Conservation (phyloP, 345 rosid genomes). For the Rhizophora mangle region DNA sequence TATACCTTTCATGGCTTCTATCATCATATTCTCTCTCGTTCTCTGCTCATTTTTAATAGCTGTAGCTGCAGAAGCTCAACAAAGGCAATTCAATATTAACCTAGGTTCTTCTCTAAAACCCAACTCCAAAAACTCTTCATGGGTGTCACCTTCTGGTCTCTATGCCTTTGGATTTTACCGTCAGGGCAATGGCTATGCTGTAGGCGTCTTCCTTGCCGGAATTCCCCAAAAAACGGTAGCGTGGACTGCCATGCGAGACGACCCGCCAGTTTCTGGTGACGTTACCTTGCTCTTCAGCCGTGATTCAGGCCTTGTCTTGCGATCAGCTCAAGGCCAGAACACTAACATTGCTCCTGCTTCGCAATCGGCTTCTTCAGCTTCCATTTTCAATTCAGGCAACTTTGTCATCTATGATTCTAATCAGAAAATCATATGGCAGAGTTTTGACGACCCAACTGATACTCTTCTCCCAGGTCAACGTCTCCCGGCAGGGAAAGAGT, state of each 20-base stretch:
- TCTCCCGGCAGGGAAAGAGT: conserved; percentile 3
- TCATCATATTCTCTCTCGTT: not conserved
- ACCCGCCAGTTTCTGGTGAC: conserved; percentile 13
- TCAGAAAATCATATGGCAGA: conserved; percentile 14
- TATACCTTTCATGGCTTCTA: conserved; percentile 1
- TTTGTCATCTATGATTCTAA: conserved; percentile 16
- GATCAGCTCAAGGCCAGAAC: not conserved
- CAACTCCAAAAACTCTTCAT: conserved; percentile 3
- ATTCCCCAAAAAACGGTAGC: conserved; percentile 9
- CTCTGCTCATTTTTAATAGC: too few relatives aligned
- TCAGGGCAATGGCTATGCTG: conserved; percentile 19
- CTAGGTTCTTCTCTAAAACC: conserved; percentile 24
- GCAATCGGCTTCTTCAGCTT: conserved; percentile 13
- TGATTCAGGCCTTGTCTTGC: conserved; percentile 8
- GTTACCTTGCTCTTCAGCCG: conserved; percentile 8
- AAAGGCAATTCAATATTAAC: conserved; percentile 19
- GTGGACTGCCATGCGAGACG: conserved; percentile 18
- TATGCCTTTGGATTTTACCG: conserved; percentile 36
- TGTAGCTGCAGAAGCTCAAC: conserved; percentile 14
- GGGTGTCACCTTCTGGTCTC: conserved; percentile 37
- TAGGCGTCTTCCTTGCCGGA: conserved; percentile 30
- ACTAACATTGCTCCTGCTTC: not conserved
- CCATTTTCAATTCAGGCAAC: conserved; percentile 23
- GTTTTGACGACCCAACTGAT: conserved; percentile 18
- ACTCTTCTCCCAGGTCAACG: conserved; percentile 19